Conservation (phyloP, 164 flowering plant genomes). For the Nymphaea thermarum region DNA sequence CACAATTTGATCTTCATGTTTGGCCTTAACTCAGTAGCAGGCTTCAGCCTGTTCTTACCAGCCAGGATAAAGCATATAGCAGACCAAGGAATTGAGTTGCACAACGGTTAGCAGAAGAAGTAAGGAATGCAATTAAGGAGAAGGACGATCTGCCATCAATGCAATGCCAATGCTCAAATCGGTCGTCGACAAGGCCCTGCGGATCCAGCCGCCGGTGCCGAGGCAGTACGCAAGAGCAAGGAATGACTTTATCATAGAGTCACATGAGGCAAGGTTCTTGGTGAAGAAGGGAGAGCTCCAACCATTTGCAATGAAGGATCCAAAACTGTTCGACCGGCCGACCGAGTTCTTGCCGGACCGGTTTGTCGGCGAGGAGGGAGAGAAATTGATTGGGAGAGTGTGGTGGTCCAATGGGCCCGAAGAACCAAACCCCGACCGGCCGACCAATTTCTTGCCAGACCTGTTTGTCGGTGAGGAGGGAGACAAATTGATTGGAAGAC, state of each 20-base stretch:
- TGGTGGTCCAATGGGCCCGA: slow-evolving; percentile 86
- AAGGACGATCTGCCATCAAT: slow-evolving; percentile 44
- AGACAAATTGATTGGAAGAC: slow-evolving; percentile 56
- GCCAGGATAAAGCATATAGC: slow-evolving; percentile 53
- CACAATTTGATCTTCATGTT: slow-evolving; percentile 71
- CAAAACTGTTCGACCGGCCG: slow-evolving; percentile 48
- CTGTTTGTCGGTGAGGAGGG: no score
- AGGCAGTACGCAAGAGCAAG: slow-evolving; percentile 61
- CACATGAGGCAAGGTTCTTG: slow-evolving; percentile 49
- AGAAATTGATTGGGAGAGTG: slow-evolving; percentile 54
- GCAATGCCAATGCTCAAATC: slow-evolving; percentile 71
- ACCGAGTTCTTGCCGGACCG: slow-evolving; percentile 68
- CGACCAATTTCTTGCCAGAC: no score
- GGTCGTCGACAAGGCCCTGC: slow-evolving; percentile 53
- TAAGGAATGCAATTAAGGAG: slow-evolving; percentile 38
- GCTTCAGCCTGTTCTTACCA: slow-evolving; percentile 66
- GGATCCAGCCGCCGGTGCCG: slow-evolving; percentile 75
- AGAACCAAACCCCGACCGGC: slow-evolving; percentile 53
- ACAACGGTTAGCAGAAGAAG: slow-evolving; percentile 43
- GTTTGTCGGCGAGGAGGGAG: slow-evolving; percentile 58
- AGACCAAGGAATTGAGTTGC: slow-evolving; percentile 44
- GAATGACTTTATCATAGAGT: slow-evolving; percentile 41
- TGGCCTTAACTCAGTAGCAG: slow-evolving; percentile 75
- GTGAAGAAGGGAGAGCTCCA: slow-evolving; percentile 73
- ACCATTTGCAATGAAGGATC: slow-evolving; percentile 72